These are phyloP conservation scores for Aureobasidium sp. DNA, from an alignment of 2,329 filamentous ascomycete genomes.

Conservation along the genomic window DNA sequence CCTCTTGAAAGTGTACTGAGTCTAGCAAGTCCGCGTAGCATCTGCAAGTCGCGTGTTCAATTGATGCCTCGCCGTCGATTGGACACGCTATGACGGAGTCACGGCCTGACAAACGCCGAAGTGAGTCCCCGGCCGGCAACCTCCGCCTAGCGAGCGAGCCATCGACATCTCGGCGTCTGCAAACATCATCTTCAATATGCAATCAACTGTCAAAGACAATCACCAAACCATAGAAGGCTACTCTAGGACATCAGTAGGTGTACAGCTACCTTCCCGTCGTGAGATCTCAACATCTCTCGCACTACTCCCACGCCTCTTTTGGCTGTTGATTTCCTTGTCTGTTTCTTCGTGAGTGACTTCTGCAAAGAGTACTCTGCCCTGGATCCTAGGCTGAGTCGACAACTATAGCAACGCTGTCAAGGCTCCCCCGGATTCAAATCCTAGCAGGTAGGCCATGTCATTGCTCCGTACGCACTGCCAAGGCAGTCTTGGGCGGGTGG, in stretches of 20 bases:
- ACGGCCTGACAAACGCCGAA: neutral
- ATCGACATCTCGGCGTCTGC: neutral
- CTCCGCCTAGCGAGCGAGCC: neutral
- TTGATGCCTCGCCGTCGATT: neutral
- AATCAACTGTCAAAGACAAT: neutral
- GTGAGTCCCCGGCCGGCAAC: neutral
- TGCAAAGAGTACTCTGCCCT: neutral
- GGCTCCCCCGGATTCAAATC: neutral
- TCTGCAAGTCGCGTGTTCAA: slow-evolving; percentile 2
- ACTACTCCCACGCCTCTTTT: neutral
- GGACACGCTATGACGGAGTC: slow-evolving; percentile 5
- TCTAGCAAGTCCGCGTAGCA: slow-evolving; percentile 7
- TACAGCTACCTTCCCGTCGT: neutral
- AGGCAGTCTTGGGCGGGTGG: neutral
- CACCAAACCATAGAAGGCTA: neutral
- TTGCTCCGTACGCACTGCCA: neutral
- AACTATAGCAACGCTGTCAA: neutral
- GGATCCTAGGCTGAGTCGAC: slow-evolving; percentile 3
- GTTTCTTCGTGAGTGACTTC: slow-evolving; percentile 5
- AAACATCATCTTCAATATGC: neutral
- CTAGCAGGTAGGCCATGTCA: slow-evolving; percentile 3
- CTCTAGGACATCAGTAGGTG: slow-evolving; percentile 9
- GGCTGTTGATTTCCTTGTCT: neutral
- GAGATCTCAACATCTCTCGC: slow-evolving; percentile 13
- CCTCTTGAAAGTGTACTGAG: slow-evolving; percentile 6